Evolutionary conservation across 306 rosid genomes (phyloP), one percentile per base, ranked within the genome.

Genomic region (Cyamopsis tetragonoloba): DNA sequence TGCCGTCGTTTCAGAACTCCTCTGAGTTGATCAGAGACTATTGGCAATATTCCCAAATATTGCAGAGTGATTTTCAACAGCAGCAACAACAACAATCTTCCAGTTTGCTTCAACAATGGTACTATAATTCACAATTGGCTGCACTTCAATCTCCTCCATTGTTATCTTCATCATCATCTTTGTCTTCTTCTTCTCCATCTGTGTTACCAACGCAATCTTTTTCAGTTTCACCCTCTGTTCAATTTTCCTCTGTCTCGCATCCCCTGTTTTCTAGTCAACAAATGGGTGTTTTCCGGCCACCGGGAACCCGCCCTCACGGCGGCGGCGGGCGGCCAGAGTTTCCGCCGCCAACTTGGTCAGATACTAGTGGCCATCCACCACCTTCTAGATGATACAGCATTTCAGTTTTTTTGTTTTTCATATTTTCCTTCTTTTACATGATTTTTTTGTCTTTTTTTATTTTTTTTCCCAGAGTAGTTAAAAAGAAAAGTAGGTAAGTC

Each of bases 41-140:
- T 41, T 37, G 75, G 54, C 82, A 89, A 38, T 93, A 93, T 20
- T 86, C 91, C 28, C 95, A 87, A 68, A 76, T 89, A 59, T 82
- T 88, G 5, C 98, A 88, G 57, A 88, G 75, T 5, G 85, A 89
- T 15, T 59, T 87, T 54, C 87, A 54, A 0, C 79, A 76, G 3
- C 73, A 20, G 2, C 42, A 17, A 0, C 77, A 80, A 7, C 26
- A 54, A 27, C 56, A 12, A 23, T 54, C 82, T 1, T 17, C 89
- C 5, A 78, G 24, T 61, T 73, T 83, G 66, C 22, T 82, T 5
- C 89, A 87, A 9, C 95, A 92, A 58, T 79, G 81, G 82, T 75
- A 75, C 50, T 84, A 82, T 41, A 81, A 74, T 61, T 48, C 96
- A 3, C 91, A 87, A 49, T 31, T 87, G 65, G 75, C 53, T 55